Percentiles rank a stretch among this genome's conserved stretches.
phyloP scores from a whole-genome alignment of 306 rosid species.

The Luffa acutangula region DNA sequence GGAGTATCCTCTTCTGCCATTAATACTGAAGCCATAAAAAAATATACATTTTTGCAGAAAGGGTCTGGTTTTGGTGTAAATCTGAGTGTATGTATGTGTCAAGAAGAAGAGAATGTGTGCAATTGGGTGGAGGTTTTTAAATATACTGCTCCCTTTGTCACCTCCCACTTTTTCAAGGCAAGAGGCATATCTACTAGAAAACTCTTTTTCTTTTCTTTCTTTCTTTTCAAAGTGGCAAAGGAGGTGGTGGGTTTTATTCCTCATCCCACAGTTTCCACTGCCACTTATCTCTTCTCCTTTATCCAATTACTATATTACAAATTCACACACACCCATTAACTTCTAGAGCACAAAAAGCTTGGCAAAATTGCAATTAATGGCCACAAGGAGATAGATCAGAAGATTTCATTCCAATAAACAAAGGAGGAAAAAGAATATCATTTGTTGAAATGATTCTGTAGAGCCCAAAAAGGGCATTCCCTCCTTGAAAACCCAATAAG shows the following conservation, averaged over 20 bases:
- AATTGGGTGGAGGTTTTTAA: slow-evolving; percentile 17
- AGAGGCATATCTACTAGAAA: slow-evolving; percentile 9
- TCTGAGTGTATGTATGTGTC: slow-evolving; percentile 20
- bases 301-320: neutral
- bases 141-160: slow-evolving; percentile 40
- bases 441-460: neutral
- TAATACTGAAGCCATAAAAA: slow-evolving; percentile 16
- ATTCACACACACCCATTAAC: neutral
- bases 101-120: slow-evolving; percentile 20
- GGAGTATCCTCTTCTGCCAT: slow-evolving; percentile 23
- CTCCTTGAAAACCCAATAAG: neutral
- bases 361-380: slow-evolving; percentile 15
- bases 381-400: neutral
- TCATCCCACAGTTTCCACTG: slow-evolving; percentile 28
- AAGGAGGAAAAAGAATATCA: neutral
- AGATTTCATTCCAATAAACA: neutral
- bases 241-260: slow-evolving; percentile 26
- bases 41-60: neutral
- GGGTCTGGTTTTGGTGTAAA: neutral
- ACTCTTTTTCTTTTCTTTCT: neutral
- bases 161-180: slow-evolving; percentile 39
- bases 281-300: slow-evolving; percentile 18
- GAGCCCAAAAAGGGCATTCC: neutral
- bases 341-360: neutral
- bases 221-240: slow-evolving; percentile 18